Percentiles rank a stretch among this genome's conserved stretches.
Evolutionary conservation across 768 basidiomycete species (phyloP).

Genomic region (Lactarius indigo): DNA sequence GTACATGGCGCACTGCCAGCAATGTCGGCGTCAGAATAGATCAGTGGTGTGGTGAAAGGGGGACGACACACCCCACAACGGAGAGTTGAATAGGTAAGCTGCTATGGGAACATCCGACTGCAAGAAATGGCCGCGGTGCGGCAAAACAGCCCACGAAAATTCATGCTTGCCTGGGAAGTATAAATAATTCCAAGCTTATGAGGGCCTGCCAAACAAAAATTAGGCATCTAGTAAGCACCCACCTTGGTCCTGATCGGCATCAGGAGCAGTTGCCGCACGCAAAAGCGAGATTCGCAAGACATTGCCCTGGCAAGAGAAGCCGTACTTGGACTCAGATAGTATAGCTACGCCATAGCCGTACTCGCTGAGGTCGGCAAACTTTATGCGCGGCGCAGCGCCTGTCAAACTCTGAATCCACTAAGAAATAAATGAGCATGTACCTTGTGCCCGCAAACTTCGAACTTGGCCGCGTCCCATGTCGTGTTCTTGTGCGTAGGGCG

Average conservation of each 20-base stretch:
- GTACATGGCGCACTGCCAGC: constrained; percentile 41
- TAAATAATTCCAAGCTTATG: background rate
- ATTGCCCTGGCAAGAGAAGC: constrained; percentile 83
- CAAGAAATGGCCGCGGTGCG: constrained; percentile 84
- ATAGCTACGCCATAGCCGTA: constrained; percentile 95
- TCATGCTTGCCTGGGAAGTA: constrained; percentile 57
- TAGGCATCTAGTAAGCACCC: too few species aligned
- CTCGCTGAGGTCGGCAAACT: constrained; percentile 88
- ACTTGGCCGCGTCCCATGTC: constrained; percentile 85
- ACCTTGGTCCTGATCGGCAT: constrained; percentile 91
- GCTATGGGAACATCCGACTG: constrained; percentile 87
- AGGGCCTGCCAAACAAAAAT: background rate
- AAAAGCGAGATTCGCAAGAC: constrained; percentile 84
- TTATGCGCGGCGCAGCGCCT: background rate
- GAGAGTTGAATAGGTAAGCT: constrained; percentile 81
- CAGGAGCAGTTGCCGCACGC: constrained; percentile 87
- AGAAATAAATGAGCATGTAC: constrained; percentile 35
- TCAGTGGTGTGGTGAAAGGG: constrained; percentile 22
- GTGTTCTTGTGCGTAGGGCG: constrained; percentile 96
- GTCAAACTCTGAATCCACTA: background rate
- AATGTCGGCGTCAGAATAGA: background rate
- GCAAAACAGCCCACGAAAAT: constrained; percentile 88
- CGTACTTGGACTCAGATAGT: constrained; percentile 95
- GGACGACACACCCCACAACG: constrained; percentile 54
- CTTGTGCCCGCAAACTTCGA: constrained; percentile 97